phyloP scores from a whole-genome alignment of 345 rosid genomes.

The Populus davidiana region DNA sequence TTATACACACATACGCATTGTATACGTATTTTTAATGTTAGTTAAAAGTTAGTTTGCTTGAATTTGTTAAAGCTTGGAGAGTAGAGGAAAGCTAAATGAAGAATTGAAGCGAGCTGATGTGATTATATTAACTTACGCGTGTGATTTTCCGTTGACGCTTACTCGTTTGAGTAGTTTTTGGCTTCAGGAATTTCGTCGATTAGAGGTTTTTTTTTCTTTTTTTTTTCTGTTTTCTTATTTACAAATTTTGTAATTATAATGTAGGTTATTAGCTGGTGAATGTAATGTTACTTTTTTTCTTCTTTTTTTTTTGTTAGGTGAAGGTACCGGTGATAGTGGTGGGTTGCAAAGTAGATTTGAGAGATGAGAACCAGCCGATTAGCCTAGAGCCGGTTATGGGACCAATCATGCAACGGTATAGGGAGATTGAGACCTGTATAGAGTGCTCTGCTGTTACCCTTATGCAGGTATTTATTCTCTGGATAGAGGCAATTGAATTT shows the following conservation, averaged over 20 bases:
- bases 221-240: not conserved
- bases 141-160: slow-evolving; percentile 66
- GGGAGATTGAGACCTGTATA: slow-evolving; percentile 83
- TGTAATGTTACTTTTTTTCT: too few species aligned
- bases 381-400: slow-evolving; percentile 70
- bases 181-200: slow-evolving; percentile 74
- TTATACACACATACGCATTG: not conserved
- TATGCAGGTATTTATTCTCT: slow-evolving; percentile 47
- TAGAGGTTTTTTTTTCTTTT: slow-evolving; percentile 42
- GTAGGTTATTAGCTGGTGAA: not conserved
- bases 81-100: slow-evolving; percentile 64
- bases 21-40: not conserved
- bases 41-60: not conserved
- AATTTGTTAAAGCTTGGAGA: slow-evolving; percentile 45
- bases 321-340: slow-evolving; percentile 75
- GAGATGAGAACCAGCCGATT: slow-evolving; percentile 49
- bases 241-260: not conserved
- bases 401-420: slow-evolving; percentile 69
- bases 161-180: slow-evolving; percentile 58
- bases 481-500: too few species aligned
- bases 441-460: slow-evolving; percentile 79
- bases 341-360: slow-evolving; percentile 85
- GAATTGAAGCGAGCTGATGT: slow-evolving; percentile 78
- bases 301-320: slow-evolving; percentile 31
- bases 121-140: slow-evolving; percentile 67